These are phyloP conservation scores for Pseudonitzschia pungens DNA, from an alignment of 108 stramenopile species.

Conservation along the genomic window DNA sequence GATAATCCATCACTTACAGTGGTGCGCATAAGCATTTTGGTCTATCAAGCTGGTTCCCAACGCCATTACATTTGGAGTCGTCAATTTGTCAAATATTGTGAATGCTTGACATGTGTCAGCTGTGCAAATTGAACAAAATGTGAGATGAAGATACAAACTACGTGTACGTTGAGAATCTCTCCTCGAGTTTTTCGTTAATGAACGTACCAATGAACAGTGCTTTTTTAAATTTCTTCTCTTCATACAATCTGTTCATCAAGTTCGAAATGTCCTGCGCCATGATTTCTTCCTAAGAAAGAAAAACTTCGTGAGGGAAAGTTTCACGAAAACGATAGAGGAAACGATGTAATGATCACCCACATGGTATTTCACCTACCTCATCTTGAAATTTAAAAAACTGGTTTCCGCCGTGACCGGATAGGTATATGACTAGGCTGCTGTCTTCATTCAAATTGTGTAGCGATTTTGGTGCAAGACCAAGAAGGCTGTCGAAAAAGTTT, in stretches of 20 bases:
- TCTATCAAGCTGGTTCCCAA: slow-evolving; percentile 68
- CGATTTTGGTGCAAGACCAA: slow-evolving; percentile 48
- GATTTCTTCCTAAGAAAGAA: slow-evolving; percentile 83
- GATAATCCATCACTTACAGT: slow-evolving; percentile 21
- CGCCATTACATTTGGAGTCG: slow-evolving; percentile 66
- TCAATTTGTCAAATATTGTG: slow-evolving; percentile 69
- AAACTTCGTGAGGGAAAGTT: slow-evolving; percentile 58
- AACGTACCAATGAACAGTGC: slow-evolving; percentile 52
- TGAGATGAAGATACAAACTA: not conserved
- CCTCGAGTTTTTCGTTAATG: not conserved
- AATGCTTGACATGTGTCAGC: slow-evolving; percentile 97
- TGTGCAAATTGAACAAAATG: slow-evolving; percentile 20
- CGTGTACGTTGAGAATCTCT: not conserved
- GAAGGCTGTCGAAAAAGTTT: slow-evolving; percentile 78
- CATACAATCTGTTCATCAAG: slow-evolving; percentile 69
- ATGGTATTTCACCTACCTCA: not conserved
- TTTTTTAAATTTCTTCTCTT: slow-evolving; percentile 55
- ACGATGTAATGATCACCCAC: not conserved
- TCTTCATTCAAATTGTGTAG: slow-evolving; percentile 33
- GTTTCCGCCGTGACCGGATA: slow-evolving; percentile 97
- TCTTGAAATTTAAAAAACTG: slow-evolving; percentile 32
- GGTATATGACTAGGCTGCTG: slow-evolving; percentile 79
- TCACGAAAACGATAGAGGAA: slow-evolving; percentile 54
- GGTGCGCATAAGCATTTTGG: slow-evolving; percentile 85
- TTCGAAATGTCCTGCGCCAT: slow-evolving; percentile 73